phyloP scores from a whole-genome alignment of 192 early-diverging fungal species.

The Mortierella antarctica region DNA sequence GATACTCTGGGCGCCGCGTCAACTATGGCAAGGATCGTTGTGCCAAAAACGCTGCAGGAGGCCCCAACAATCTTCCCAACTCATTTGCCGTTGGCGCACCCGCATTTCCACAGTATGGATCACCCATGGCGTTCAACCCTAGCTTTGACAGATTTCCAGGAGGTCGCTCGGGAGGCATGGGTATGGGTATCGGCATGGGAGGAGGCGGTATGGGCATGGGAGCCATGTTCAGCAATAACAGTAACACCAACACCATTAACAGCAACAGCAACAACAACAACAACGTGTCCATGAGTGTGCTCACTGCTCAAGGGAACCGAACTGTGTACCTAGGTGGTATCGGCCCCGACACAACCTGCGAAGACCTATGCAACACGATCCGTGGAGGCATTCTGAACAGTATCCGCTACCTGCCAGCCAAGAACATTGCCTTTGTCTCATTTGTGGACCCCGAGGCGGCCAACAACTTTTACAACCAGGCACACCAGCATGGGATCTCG shows the following conservation, averaged over 20 bases:
- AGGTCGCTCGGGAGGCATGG: slow-evolving; percentile 25
- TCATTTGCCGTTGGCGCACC: slow-evolving; percentile 38
- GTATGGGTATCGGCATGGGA: slow-evolving; percentile 15
- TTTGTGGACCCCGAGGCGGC: slow-evolving; percentile 84
- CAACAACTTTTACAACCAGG: slow-evolving; percentile 68
- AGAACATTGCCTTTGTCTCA: slow-evolving; percentile 86
- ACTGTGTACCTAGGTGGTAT: slow-evolving; percentile 89
- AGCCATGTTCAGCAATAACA: slow-evolving; percentile 23
- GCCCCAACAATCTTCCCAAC: slow-evolving; percentile 19
- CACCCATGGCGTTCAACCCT: slow-evolving; percentile 15
- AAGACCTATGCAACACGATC: slow-evolving; percentile 89
- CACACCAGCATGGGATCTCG: slow-evolving; percentile 67
- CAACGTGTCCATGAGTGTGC: slow-evolving; percentile 18
- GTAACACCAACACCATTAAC: slow-evolving; percentile 4
- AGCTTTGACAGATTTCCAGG: slow-evolving; percentile 42
- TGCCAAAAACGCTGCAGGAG: slow-evolving; percentile 45
- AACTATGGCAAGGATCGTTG: slow-evolving; percentile 91
- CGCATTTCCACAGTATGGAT: slow-evolving; percentile 11
- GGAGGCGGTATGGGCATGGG: slow-evolving; percentile 21
- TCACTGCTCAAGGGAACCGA: slow-evolving; percentile 66
- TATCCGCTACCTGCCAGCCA: slow-evolving; percentile 78
- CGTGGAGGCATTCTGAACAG: slow-evolving; percentile 87
- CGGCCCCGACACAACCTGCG: slow-evolving; percentile 78
- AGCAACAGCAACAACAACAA: slow-evolving; percentile 2
- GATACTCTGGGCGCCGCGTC: slow-evolving; percentile 69